Base-by-base conservation (phyloP, 1,284 basidiomycete species). In the Lignosus rhinocerotis region DNA sequence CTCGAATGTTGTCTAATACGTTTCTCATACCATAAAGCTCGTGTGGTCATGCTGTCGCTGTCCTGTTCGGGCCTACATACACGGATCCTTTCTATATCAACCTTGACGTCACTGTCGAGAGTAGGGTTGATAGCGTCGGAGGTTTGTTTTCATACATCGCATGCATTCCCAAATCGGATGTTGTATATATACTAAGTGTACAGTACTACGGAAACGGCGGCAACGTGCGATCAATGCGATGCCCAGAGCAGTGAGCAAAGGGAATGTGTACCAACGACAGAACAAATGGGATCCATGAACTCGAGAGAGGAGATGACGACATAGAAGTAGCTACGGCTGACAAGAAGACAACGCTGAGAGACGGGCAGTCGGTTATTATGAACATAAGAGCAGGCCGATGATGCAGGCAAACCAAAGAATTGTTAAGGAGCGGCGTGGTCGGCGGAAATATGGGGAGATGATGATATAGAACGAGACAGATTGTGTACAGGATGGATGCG, bases 121-220 rank as follows among this genome's bases (percentile, higher is more conserved):
- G 25, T 25, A 25, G 25, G 2, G 25, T 25, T 25, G 25, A 25
- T 25, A 25, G 25, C 25, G 25, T 25, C 25, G 25, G 25, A 25
- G 2, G 4, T 25, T 25, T 25, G n/a, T 25, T 25, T 4, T 25
- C 25, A 25, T 25, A 4, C 4, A 25, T 25, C 25, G 25, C 25
- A 25, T 25, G 39, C 48, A 10, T 38, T 19, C 38, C 43, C 38
- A 47, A 46, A 41, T 51, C 52, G 31, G 31, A 54, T 47, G 43
- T 9, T 53, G 58, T 56, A 61, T 64, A 64, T 61, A 57, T 54
- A 59, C 59, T 64, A 64, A 10, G 56, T 55, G 55, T 61, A 64
- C 62, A 64, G 46, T 64, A 61, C 53, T 56, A 53, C 39, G 44
- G 17, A 60, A 50, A 48, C 36, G 47, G 47, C 55, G 43, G 36